These are phyloP conservation scores for Posidonia australis DNA, from an alignment of 106 monocot genomes.

Conservation along the genomic window DNA sequence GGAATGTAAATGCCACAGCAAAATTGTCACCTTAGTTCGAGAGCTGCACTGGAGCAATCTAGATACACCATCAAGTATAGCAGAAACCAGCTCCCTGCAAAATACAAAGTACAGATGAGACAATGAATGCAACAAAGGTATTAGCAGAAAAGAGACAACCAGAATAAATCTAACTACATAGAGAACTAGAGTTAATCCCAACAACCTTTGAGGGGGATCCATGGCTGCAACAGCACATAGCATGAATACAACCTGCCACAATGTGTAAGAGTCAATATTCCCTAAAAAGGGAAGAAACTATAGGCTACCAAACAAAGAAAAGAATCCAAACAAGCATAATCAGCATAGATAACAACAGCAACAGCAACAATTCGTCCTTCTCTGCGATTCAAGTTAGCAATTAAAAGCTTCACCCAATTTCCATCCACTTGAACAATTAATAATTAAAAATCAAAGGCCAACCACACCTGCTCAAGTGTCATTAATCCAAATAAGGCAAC, in stretches of 20 bases:
- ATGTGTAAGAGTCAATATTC: background rate
- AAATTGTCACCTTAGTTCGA: slow-evolving; percentile 44
- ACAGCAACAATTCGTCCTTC: no score
- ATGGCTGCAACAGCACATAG: slow-evolving; percentile 67
- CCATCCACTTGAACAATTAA: no score
- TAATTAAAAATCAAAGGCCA: no score
- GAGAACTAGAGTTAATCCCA: background rate
- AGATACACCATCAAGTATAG: slow-evolving; percentile 67
- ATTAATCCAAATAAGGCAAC: no score
- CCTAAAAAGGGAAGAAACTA: background rate
- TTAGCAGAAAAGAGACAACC: background rate
- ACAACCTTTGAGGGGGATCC: slow-evolving; percentile 51
- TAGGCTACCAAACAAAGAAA: no score
- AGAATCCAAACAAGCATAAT: no score
- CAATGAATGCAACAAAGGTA: background rate
- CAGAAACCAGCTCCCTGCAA: slow-evolving; percentile 53
- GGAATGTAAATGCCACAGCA: background rate
- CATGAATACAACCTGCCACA: slow-evolving; percentile 67
- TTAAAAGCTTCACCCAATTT: no score
- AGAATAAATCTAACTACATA: background rate
- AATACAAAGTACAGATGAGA: background rate
- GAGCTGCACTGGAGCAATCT: slow-evolving; percentile 43
- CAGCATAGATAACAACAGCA: no score
- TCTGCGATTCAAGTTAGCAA: no score
- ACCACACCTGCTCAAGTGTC: no score